Percentiles rank a stretch among this genome's conserved stretches.
phyloP scores from a whole-genome alignment of 352 stramenopile genomes.

The Phytophthora palmivora region DNA sequence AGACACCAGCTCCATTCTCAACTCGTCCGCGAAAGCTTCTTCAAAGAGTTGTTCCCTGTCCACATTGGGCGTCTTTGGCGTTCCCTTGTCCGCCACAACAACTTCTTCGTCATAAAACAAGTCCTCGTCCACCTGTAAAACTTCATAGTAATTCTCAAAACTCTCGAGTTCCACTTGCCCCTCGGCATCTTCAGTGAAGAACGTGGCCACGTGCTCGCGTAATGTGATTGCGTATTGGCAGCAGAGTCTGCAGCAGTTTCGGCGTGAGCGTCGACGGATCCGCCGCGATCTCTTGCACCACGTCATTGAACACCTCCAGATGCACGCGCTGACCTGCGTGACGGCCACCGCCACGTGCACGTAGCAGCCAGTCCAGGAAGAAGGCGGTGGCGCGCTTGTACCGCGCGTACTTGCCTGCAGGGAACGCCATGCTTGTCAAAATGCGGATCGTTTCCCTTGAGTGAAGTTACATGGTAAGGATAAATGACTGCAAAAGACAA shows the following conservation, averaged over 20 bases:
- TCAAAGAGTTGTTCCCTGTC: slow-evolving; percentile 15
- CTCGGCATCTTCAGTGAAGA: slow-evolving; percentile 18
- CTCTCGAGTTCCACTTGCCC: too few species aligned
- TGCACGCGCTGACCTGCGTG: not conserved
- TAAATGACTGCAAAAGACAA: too few species aligned
- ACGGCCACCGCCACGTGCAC: not conserved
- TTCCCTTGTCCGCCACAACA: not conserved
- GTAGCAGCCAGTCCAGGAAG: too few species aligned
- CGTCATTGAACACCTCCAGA: not conserved
- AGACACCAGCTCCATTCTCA: slow-evolving; percentile 30
- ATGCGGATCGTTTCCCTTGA: too few species aligned
- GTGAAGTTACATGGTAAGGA: too few species aligned
- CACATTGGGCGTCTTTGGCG: not conserved
- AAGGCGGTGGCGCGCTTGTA: slow-evolving; percentile 18
- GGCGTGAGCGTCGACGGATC: slow-evolving; percentile 10
- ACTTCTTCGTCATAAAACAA: slow-evolving; percentile 5
- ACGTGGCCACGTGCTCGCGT: slow-evolving; percentile 17
- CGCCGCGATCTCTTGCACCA: slow-evolving; percentile 11
- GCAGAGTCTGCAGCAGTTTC: slow-evolving; percentile 8
- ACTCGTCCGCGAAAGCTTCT: slow-evolving; percentile 35
- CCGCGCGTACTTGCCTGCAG: slow-evolving; percentile 7
- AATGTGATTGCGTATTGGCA: slow-evolving; percentile 30
- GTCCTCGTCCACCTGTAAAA: slow-evolving; percentile 26
- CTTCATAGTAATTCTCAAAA: too few species aligned
- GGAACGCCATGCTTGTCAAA: too few species aligned